A percentile compares a stretch with the other conserved stretches of the same genome.
Evolutionary conservation across 257 asterid genomes (phyloP).

Genomic region (Thymus quinquecostatus): DNA sequence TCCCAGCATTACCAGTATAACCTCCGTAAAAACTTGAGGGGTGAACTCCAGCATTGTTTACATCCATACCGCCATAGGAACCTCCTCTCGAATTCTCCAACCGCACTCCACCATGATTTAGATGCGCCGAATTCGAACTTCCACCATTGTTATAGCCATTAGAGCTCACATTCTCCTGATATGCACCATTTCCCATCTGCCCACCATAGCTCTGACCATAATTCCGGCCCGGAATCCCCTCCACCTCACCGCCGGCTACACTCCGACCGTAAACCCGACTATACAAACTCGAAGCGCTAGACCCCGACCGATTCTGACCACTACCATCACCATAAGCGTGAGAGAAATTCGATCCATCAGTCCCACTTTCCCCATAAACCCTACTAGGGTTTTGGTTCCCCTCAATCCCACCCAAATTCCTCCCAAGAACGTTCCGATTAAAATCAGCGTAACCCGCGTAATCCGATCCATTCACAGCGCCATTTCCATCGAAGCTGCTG

Average conservation of each 20-base stretch:
- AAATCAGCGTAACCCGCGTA: background rate
- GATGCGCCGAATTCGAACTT: background rate
- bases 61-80: constrained; percentile 27
- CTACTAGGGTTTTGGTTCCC: constrained; percentile 37
- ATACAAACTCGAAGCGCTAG: constrained; percentile 9
- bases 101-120: constrained; percentile 18
- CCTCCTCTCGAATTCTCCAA: constrained; percentile 34
- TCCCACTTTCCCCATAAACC: constrained; percentile 41
- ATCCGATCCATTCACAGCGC: constrained; percentile 27
- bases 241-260: constrained; percentile 21
- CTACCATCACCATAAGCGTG: constrained; percentile 17
- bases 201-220: constrained; percentile 22
- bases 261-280: constrained; percentile 23
- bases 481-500: constrained; percentile 37
- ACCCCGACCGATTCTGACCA: constrained; percentile 18
- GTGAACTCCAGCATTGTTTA: constrained; percentile 21
- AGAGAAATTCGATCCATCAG: constrained; percentile 11
- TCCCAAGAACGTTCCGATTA: constrained; percentile 38
- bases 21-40: constrained; percentile 33
- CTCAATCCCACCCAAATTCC: constrained; percentile 29
- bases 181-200: constrained; percentile 8
- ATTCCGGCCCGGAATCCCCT: constrained; percentile 27
- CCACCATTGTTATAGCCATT: constrained; percentile 31
- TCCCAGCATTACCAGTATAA: constrained; percentile 32
- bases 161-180: constrained; percentile 22